These are phyloP conservation scores for Myxozyma neotropica DNA, from an alignment of 805 yeast genomes.

Conservation along the genomic window DNA sequence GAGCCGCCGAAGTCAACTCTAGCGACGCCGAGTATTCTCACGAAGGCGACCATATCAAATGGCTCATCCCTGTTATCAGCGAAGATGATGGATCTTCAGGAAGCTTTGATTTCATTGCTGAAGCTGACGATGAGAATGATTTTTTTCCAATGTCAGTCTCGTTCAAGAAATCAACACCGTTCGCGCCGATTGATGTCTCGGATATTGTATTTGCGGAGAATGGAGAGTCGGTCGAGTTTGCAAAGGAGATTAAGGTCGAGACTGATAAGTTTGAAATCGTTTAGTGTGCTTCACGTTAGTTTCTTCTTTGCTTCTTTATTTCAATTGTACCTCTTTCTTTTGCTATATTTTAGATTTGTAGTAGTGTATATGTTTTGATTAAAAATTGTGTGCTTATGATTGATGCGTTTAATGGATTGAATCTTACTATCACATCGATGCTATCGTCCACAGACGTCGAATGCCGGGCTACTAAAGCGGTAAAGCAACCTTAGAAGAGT, in stretches of 20 bases:
- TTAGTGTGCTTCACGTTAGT: not conserved
- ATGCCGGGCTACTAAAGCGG: too few species aligned
- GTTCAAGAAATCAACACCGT: conserved; percentile 55
- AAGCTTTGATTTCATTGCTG: conserved; percentile 76
- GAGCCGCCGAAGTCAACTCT: conserved; percentile 54
- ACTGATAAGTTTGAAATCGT: conserved; percentile 45
- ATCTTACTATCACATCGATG: too few species aligned
- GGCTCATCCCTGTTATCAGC: conserved; percentile 60
- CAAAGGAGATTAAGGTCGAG: conserved; percentile 49
- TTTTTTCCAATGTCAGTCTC: conserved; percentile 84
- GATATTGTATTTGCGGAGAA: conserved; percentile 55
- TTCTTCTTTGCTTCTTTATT: not conserved
- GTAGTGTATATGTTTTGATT: not conserved
- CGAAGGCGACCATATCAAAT: conserved; percentile 68
- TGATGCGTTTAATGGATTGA: too few species aligned
- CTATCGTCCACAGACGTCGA: too few species aligned
- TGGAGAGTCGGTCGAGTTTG: conserved; percentile 65
- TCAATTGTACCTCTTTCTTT: not conserved
- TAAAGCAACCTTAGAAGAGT: too few species aligned
- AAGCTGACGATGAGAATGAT: conserved; percentile 75
- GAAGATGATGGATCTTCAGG: conserved; percentile 58
- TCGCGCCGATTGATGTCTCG: conserved; percentile 67
- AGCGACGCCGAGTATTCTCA: conserved; percentile 46
- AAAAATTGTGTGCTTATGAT: not conserved
- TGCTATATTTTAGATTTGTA: not conserved